Evolutionary conservation across 768 basidiomycete species (phyloP).

Genomic region (Termitomyces sp.): DNA sequence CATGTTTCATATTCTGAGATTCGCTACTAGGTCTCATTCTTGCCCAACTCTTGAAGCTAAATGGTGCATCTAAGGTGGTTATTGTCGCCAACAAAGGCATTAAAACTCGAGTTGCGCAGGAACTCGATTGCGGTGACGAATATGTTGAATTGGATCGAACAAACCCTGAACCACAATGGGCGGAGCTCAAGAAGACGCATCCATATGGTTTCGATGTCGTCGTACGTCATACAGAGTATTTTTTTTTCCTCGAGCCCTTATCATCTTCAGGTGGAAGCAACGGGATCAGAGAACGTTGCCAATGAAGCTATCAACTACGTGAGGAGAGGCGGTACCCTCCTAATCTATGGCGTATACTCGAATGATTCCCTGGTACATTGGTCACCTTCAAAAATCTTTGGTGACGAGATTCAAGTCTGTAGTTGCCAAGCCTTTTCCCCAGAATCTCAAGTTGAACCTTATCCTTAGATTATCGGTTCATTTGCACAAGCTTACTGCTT

Average conservation of each 20-base stretch:
- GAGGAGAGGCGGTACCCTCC: constrained; percentile 62
- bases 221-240: constrained; percentile 17
- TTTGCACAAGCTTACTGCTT: constrained; percentile 78
- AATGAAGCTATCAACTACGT: constrained; percentile 76
- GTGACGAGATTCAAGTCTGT: constrained; percentile 62
- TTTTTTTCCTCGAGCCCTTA: background rate
- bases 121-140: constrained; percentile 67
- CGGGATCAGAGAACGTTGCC: constrained; percentile 68
- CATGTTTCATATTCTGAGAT: background rate
- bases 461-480: constrained; percentile 64
- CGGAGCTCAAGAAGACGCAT: constrained; percentile 60
- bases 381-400: constrained; percentile 74
- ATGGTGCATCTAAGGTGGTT: constrained; percentile 66
- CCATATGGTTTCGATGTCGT: constrained; percentile 83
- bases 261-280: constrained; percentile 50
- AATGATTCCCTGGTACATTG: constrained; percentile 66
- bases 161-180: constrained; percentile 65
- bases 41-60: constrained; percentile 72
- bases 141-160: constrained; percentile 72
- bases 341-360: constrained; percentile 78
- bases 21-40: constrained; percentile 54
- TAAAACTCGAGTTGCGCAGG: constrained; percentile 71
- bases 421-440: background rate
- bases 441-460: background rate
- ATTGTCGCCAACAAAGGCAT: constrained; percentile 76